Evolutionary conservation across 1,139 yeast species (phyloP).

Genomic region (Wickerhamiella infanticola): DNA sequence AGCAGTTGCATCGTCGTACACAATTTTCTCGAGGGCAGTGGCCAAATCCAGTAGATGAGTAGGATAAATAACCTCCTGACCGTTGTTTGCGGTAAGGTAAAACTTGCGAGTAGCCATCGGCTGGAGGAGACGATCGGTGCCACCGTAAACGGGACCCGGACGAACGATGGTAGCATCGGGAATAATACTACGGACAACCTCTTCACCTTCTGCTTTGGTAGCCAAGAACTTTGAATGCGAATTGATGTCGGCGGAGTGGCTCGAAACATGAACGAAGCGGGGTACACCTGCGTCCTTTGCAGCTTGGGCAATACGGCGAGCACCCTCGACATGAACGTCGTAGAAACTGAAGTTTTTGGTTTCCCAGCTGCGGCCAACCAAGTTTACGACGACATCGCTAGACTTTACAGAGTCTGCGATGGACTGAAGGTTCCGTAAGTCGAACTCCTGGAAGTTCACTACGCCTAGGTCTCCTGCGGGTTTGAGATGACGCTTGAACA

Average conservation of each 20-base stretch:
- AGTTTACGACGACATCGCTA: conserved; percentile 70
- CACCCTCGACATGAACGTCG: conserved; percentile 66
- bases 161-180: conserved; percentile 78
- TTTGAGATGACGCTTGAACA: conserved; percentile 65
- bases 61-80: conserved; percentile 52
- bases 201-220: conserved; percentile 70
- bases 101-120: conserved; percentile 37
- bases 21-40: conserved; percentile 60
- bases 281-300: conserved; percentile 60
- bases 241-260: conserved; percentile 59
- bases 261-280: conserved; percentile 62
- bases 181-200: conserved; percentile 45
- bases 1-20: conserved; percentile 64
- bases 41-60: conserved; percentile 73
- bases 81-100: conserved; percentile 49
- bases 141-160: conserved; percentile 70
- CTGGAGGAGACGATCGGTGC: conserved; percentile 59
- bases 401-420: conserved; percentile 67
- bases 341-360: conserved; percentile 75
- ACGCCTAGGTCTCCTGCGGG: conserved; percentile 82
- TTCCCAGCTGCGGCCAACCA: conserved; percentile 62
- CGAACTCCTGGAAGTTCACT: conserved; percentile 71
- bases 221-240: conserved; percentile 60
- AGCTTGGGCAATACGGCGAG: conserved; percentile 65
- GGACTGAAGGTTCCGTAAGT: conserved; percentile 59